A percentile compares a stretch with the other conserved stretches of the same genome.
Evolutionary conservation across 1,284 basidiomycete species (phyloP).

Genomic region (Malassezia yamatoensis): DNA sequence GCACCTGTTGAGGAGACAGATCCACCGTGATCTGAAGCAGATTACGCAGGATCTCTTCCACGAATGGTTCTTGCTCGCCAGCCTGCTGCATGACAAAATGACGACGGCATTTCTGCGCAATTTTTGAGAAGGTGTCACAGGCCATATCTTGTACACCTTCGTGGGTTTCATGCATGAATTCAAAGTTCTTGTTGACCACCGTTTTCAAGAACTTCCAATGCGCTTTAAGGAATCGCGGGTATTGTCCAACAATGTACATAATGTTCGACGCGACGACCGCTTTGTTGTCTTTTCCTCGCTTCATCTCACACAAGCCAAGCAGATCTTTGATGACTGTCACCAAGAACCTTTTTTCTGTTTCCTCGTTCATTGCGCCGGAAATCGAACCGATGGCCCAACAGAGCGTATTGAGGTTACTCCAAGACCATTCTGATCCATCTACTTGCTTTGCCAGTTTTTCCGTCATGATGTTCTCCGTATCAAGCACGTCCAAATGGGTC

Average conservation of each 20-base stretch:
- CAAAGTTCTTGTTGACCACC: slow-evolving; percentile 98
- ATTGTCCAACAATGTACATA: slow-evolving; percentile 99
- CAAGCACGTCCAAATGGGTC: slow-evolving; percentile 88
- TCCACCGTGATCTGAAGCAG: slow-evolving; percentile 92
- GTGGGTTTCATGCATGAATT: slow-evolving; percentile 99
- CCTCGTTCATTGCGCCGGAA: slow-evolving; percentile 96
- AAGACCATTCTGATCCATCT: slow-evolving; percentile 95
- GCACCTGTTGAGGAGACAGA: slow-evolving; percentile 77
- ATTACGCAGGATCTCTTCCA: slow-evolving; percentile 88
- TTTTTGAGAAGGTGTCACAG: slow-evolving; percentile 99
- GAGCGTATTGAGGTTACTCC: slow-evolving; percentile 97
- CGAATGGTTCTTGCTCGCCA: slow-evolving; percentile 92
- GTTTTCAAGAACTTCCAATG: slow-evolving; percentile 99
- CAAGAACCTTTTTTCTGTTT: slow-evolving; percentile 96
- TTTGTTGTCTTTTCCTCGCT: slow-evolving; percentile 99
- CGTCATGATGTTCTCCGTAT: slow-evolving; percentile 78
- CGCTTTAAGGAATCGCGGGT: slow-evolving; percentile 97
- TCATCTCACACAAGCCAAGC: slow-evolving; percentile 91
- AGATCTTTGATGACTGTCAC: slow-evolving; percentile 99
- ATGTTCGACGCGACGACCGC: slow-evolving; percentile 98
- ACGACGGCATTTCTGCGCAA: slow-evolving; percentile 92
- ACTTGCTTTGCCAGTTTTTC: slow-evolving; percentile 96
- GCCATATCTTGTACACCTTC: slow-evolving; percentile 99
- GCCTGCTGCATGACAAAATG: slow-evolving; percentile 99
- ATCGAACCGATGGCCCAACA: slow-evolving; percentile 99